Base-by-base conservation (phyloP, 1,139 yeast genomes). In the Torulaspora pretoriensis region DNA sequence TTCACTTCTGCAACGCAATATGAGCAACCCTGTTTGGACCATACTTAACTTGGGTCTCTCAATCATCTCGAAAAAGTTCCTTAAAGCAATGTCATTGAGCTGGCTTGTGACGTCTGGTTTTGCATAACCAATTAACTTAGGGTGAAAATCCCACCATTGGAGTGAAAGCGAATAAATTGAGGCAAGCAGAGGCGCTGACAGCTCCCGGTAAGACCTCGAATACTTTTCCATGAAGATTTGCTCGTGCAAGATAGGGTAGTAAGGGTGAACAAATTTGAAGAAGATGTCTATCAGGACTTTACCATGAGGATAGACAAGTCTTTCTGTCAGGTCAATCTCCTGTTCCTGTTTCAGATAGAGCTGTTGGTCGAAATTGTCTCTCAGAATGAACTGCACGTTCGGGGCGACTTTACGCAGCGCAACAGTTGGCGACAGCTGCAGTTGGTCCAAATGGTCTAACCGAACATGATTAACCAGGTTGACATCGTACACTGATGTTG, bases 121-220 rank as follows among this genome's bases (percentile, higher is more conserved):
- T 0, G 84, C 79, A 46, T 74, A 77, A 40, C 81, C 80, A 9
- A 68, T 56, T 43, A 83, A 67, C 45, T 74, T 79, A 2, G 89
- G 84, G 56, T 83, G 92, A 55, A 81, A 81, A 54, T 83, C 89
- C 92, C 92, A 83, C 87, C 90, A 83, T 61, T 83, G 88, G 32
- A 81, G 74, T 0, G 92, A 88, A 43, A 84, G 66, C 2, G 81
- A 80, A 57, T 84, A 84, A 1, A 84, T 88, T 0, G 89, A 82
- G 1, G 92, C 90, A 36, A 84, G 66, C 40, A 84, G 65, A 0
- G 92, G 89, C 0, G 92, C 89, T 46, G 87, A 80, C 54, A 84
- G 77, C 60, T 84, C 94, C 43, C 88, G 70, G 59, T 83, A 88
- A 1, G 92, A 83, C 47, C 92, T 67, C 0, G 86, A 71, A 58